These are phyloP conservation scores for Bryoerythrophyllum caledonicum DNA, from an alignment of 225 moss, liverwort and hornwort genomes.

Conservation along the genomic window DNA sequence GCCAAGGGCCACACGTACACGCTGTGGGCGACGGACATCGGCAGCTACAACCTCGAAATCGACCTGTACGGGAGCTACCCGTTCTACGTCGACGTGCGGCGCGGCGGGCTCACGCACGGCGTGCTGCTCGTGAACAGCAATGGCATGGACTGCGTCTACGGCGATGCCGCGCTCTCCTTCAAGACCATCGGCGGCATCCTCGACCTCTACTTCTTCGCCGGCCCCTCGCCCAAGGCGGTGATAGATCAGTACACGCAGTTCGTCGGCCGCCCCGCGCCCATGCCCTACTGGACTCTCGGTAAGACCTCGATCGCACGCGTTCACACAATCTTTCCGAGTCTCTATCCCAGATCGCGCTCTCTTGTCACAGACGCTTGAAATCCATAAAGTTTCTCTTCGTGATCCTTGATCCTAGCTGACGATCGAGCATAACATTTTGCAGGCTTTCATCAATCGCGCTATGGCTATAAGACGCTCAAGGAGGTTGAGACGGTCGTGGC, in stretches of 20 bases:
- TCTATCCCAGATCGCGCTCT: background rate
- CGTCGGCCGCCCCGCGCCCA: slow-evolving; percentile 83
- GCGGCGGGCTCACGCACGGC: slow-evolving; percentile 60
- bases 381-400: too few species aligned
- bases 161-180: slow-evolving; percentile 48
- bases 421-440: background rate
- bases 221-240: slow-evolving; percentile 64
- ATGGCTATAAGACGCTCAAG: slow-evolving; percentile 53
- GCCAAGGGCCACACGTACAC: slow-evolving; percentile 67
- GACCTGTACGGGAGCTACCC: slow-evolving; percentile 84
- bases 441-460: slow-evolving; percentile 71
- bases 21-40: slow-evolving; percentile 78
- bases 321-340: background rate
- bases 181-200: slow-evolving; percentile 73
- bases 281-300: slow-evolving; percentile 96
- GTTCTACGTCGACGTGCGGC: slow-evolving; percentile 75
- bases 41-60: slow-evolving; percentile 49
- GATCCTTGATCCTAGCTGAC: too few species aligned
- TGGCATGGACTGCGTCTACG: slow-evolving; percentile 82
- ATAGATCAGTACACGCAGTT: slow-evolving; percentile 84
- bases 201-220: slow-evolving; percentile 84
- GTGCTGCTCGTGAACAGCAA: slow-evolving; percentile 95
- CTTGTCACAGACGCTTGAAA: too few species aligned
- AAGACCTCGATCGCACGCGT: background rate
- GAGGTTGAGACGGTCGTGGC: slow-evolving; percentile 47